These are phyloP conservation scores for Malus sylvestris DNA, from an alignment of 306 rosid species.

Conservation along the genomic window DNA sequence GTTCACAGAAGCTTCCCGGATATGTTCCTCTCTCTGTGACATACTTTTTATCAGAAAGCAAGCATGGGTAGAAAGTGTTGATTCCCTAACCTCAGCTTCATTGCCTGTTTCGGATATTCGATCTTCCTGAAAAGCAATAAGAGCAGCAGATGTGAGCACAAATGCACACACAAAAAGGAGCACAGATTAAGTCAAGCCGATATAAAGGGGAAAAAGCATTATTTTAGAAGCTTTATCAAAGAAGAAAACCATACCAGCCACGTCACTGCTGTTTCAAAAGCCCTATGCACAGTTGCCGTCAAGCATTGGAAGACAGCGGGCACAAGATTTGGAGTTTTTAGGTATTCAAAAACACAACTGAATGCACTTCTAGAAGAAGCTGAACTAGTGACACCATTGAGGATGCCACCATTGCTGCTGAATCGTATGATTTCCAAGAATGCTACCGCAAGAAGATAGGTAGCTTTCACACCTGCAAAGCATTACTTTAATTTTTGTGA, in stretches of 20 bases:
- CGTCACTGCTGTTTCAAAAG: conserved; percentile 76
- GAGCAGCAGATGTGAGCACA: conserved; percentile 13
- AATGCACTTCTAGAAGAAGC: conserved; percentile 82
- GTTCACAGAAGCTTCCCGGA: conserved; percentile 75
- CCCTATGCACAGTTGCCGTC: conserved; percentile 83
- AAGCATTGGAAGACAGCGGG: conserved; percentile 94
- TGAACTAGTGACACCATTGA: conserved; percentile 63
- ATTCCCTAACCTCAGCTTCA: conserved; percentile 76
- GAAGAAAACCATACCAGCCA: conserved; percentile 77
- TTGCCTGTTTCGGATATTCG: conserved; percentile 81
- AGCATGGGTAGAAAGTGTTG: conserved; percentile 69
- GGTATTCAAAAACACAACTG: conserved; percentile 92
- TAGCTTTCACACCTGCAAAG: conserved; percentile 90
- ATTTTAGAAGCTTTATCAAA: conserved; percentile 11
- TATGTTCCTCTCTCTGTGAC: conserved; percentile 87
- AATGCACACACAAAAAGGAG: neutral
- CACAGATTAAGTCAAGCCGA: neutral
- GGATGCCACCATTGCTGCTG: conserved; percentile 92
- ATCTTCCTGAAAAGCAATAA: conserved; percentile 70
- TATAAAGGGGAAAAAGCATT: neutral
- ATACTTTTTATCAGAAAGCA: conserved; percentile 76
- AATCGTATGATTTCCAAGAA: conserved; percentile 93
- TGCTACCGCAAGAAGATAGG: conserved; percentile 98
- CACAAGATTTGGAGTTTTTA: conserved; percentile 88
- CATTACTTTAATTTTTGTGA: neutral